A percentile compares a stretch with the other conserved stretches of the same genome.
Conservation (phyloP, 192 early-diverging fungal species). For the Coemansia sp. region DNA sequence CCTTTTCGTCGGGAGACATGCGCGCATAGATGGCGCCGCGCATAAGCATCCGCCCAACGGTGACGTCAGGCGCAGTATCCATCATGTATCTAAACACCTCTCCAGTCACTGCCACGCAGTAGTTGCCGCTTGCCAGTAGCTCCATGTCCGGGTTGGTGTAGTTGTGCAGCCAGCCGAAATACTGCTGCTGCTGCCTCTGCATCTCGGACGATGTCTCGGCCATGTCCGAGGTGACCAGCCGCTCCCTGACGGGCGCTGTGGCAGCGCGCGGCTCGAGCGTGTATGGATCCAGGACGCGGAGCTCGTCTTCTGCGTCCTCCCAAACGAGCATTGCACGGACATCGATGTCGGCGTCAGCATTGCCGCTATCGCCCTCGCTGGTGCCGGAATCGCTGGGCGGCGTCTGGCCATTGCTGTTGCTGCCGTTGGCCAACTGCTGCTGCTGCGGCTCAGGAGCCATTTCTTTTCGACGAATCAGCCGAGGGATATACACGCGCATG, state of each 20-base stretch:
- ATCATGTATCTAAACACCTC: conserved; percentile 96
- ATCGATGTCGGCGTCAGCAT: neutral
- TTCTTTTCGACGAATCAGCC: conserved; percentile 57
- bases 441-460: conserved; percentile 6
- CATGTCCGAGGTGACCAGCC: conserved; percentile 32
- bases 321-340: conserved; percentile 53
- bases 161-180: conserved; percentile 42
- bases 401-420: neutral
- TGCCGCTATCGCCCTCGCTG: neutral
- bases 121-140: conserved; percentile 54
- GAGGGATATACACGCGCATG: conserved; percentile 75
- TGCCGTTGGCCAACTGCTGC: conserved; percentile 3
- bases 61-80: conserved; percentile 63
- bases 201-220: conserved; percentile 43
- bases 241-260: conserved; percentile 26
- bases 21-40: conserved; percentile 92
- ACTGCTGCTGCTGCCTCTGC: conserved; percentile 48
- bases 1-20: conserved; percentile 99
- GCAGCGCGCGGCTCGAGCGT: conserved; percentile 51
- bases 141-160: conserved; percentile 31
- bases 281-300: conserved; percentile 55
- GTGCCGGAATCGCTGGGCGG: neutral
- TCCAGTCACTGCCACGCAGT: conserved; percentile 89
- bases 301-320: conserved; percentile 59
- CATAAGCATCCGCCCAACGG: conserved; percentile 75